Evolutionary conservation across 345 rosid species (phyloP).

Genomic region (Eucalyptus shirleyi): DNA sequence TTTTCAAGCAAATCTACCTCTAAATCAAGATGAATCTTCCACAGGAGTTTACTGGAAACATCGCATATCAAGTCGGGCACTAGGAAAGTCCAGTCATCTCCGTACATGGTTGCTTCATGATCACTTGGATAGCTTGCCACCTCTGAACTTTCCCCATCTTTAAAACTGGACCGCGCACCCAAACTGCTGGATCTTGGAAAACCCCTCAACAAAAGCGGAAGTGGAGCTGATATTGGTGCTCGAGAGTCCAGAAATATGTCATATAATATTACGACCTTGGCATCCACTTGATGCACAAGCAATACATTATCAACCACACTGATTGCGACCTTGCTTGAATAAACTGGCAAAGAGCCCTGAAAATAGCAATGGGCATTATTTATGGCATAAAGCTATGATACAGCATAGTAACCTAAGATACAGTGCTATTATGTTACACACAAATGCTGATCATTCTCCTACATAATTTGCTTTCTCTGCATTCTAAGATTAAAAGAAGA

Average conservation of each 20-base stretch:
- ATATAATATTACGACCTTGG: conserved; percentile 91
- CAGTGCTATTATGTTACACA: background rate
- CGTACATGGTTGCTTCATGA: conserved; percentile 50
- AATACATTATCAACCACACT: conserved; percentile 87
- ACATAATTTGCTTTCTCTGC: background rate
- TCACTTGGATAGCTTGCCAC: conserved; percentile 19
- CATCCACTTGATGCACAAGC: conserved; percentile 96
- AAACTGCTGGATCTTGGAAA: conserved; percentile 34
- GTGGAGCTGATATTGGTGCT: conserved; percentile 98
- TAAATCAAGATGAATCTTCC: conserved; percentile 89
- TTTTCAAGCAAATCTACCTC: conserved; percentile 43
- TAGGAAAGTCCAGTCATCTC: conserved; percentile 85
- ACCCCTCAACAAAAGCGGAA: conserved; percentile 80
- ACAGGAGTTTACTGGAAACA: conserved; percentile 52
- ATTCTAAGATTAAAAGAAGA: background rate
- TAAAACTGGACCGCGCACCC: conserved; percentile 30
- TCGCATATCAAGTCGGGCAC: conserved; percentile 88
- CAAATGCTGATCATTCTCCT: background rate
- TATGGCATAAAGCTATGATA: background rate
- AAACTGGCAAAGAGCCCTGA: conserved; percentile 95
- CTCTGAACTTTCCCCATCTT: conserved; percentile 43
- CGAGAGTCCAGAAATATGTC: conserved; percentile 87
- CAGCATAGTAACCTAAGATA: background rate
- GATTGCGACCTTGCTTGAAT: conserved; percentile 78
- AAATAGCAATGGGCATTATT: background rate